phyloP scores from a whole-genome alignment of 345 rosid genomes.

The Combretum micranthum region DNA sequence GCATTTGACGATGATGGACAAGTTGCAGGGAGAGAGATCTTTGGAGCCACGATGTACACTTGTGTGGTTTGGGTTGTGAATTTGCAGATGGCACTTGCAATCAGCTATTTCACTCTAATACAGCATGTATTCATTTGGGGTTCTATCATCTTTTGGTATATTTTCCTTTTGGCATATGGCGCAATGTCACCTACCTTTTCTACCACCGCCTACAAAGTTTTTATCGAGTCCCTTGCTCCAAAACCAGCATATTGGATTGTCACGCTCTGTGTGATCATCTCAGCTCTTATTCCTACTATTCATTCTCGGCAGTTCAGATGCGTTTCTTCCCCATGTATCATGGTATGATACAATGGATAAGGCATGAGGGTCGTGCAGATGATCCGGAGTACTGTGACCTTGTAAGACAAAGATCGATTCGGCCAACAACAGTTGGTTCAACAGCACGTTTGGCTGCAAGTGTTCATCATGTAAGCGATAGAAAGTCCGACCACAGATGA shows the following conservation, averaged over 20 bases:
- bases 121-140: constrained; percentile 73
- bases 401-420: constrained; percentile 69
- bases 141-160: constrained; percentile 58
- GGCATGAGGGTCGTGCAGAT: constrained; percentile 53
- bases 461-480: not conserved
- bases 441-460: constrained; percentile 53
- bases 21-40: constrained; percentile 51
- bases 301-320: constrained; percentile 56
- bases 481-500: constrained; percentile 3
- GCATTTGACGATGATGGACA: constrained; percentile 60
- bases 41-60: constrained; percentile 74
- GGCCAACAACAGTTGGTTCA: constrained; percentile 70
- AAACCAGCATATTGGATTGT: constrained; percentile 72
- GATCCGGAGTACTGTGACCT: constrained; percentile 65
- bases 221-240: constrained; percentile 72
- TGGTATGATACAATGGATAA: constrained; percentile 80
- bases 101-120: constrained; percentile 71
- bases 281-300: constrained; percentile 54
- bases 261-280: constrained; percentile 37
- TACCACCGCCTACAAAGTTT: constrained; percentile 51
- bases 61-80: constrained; percentile 87
- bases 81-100: constrained; percentile 65
- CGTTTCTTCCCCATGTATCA: constrained; percentile 93
- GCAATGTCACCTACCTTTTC: constrained; percentile 34
- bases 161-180: constrained; percentile 62